Evolutionary conservation across 306 rosid species (phyloP).

Genomic region (Cercis canadensis): DNA sequence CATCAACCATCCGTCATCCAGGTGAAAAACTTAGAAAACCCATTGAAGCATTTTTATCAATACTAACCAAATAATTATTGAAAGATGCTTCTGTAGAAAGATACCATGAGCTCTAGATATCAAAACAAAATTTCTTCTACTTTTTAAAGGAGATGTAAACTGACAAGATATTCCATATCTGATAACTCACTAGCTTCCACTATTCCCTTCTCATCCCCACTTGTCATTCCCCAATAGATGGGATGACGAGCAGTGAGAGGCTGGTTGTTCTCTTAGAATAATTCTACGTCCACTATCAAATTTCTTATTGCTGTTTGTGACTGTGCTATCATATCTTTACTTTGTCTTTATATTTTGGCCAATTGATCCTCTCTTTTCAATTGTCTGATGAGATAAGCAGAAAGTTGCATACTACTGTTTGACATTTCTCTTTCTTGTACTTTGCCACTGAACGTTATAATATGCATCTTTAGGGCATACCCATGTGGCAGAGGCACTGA

Average conservation of each 20-base stretch:
- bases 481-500: constrained; percentile 97
- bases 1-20: background rate
- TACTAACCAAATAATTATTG: background rate
- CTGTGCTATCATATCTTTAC: background rate
- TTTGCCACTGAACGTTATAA: constrained; percentile 35
- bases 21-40: no score
- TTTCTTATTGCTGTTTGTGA: constrained; percentile 26
- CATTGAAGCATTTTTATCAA: background rate
- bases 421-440: constrained; percentile 28
- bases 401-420: constrained; percentile 14
- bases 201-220: background rate
- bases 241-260: background rate
- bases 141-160: no score
- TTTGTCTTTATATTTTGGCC: background rate
- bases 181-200: background rate
- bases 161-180: background rate
- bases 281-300: constrained; percentile 13
- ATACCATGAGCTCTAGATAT: no score
- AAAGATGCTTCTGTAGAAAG: no score
- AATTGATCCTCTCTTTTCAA: constrained; percentile 4
- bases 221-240: background rate
- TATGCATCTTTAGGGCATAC: constrained; percentile 76
- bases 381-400: constrained; percentile 17
- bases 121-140: no score
- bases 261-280: background rate